Base-by-base conservation (phyloP, 305 asterid genomes). In the Fraxinus platypoda region DNA sequence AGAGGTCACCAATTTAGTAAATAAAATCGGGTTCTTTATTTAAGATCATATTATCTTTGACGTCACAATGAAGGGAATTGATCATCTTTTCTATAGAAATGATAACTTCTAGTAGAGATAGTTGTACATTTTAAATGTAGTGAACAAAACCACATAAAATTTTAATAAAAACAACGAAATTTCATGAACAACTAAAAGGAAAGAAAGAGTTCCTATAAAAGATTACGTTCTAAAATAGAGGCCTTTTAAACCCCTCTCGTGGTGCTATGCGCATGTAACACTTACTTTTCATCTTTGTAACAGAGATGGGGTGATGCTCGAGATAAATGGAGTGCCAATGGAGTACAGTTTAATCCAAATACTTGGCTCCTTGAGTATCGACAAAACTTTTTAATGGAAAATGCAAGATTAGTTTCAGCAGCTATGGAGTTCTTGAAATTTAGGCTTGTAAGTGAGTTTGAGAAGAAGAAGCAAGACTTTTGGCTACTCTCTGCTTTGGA, bases 291-390 rank as follows among this genome's bases (percentile, higher is more conserved):
- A 35, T 35, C 37, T 34, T 34, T 34, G 37, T 34, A 34, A 34
- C 37, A 34, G 37, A 34, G 37, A 34, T 34, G 37, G 37, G 37
- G 37, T 4, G 37, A 34, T 34, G 37, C 37, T 34, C 95, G 85
- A 79, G 83, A 68, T 82, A 91, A 87, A 84, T 95, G 98, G 99
- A 85, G 92, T 77, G 90, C 92, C 28, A 89, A 94, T 0, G 91
- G 86, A 2, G 91, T 93, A 81, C 97, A 91, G 46, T 78, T 94
- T 15, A 97, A n/a, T n/a, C n/a, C n/a, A n/a, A n/a, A n/a, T n/a
- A n/a, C n/a, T n/a, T n/a, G n/a, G n/a, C n/a, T n/a, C n/a, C n/a
- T n/a, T n/a, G n/a, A n/a, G n/a, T n/a, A n/a, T n/a, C n/a, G n/a
- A n/a, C n/a, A n/a, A n/a, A n/a, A n/a, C n/a, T n/a, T n/a, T n/a